These are phyloP conservation scores for Acanthamoeba sp. DNA, from an alignment of 208 protist species.

Conservation along the genomic window DNA sequence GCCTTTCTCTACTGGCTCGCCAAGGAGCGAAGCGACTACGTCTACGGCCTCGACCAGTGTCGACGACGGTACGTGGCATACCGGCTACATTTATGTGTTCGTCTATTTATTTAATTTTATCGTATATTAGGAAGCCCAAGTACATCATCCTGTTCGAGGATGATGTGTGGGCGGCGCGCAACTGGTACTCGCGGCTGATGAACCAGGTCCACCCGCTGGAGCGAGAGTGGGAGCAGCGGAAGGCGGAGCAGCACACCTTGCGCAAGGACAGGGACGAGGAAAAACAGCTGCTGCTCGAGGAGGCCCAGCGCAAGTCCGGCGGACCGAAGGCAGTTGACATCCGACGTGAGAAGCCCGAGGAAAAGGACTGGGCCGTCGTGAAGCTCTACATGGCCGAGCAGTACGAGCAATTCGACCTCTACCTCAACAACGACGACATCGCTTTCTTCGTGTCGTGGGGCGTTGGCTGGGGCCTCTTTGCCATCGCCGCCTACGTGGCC, in stretches of 20 bases:
- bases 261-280: background rate
- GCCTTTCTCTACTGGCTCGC: conserved; percentile 56
- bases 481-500: conserved; percentile 29
- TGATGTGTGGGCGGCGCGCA: background rate
- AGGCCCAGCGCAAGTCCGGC: background rate
- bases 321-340: background rate
- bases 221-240: background rate
- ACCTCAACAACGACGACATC: conserved; percentile 30
- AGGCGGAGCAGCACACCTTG: background rate
- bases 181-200: conserved; percentile 5
- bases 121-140: background rate
- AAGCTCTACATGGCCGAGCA: conserved; percentile 59
- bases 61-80: background rate
- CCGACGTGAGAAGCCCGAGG: background rate
- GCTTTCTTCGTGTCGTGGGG: conserved; percentile 4
- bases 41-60: conserved; percentile 24
- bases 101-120: background rate
- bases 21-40: conserved; percentile 48
- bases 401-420: conserved; percentile 60
- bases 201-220: background rate
- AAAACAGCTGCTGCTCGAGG: background rate
- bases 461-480: background rate
- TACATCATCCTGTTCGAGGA: conserved; percentile 57
- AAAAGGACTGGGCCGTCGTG: conserved; percentile 21
- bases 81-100: background rate